Conservation (phyloP, 2,329 filamentous ascomycete genomes). For the Sclerotinia sclerotiorum region DNA sequence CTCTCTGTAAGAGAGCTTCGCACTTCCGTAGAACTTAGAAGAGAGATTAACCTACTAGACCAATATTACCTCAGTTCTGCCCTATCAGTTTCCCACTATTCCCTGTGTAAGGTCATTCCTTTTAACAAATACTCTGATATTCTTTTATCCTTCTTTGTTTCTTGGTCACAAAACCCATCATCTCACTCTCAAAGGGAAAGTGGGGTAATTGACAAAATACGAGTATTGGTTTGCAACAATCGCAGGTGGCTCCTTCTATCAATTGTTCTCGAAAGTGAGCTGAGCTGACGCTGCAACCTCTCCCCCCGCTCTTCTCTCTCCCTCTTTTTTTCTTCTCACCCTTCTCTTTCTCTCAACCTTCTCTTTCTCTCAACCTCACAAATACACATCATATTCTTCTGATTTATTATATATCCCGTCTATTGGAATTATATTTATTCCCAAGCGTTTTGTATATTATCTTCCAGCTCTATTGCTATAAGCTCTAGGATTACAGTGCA, state of each 20-base stretch:
- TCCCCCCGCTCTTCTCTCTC: not conserved
- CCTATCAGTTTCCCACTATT: too few species aligned
- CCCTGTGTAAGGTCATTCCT: too few species aligned
- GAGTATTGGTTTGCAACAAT: not conserved
- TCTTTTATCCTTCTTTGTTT: not conserved
- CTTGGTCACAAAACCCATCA: not conserved
- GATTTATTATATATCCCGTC: not conserved
- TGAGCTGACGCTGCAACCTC: not conserved
- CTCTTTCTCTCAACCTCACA: not conserved
- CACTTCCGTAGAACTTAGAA: too few species aligned
- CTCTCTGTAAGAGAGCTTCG: too few species aligned
- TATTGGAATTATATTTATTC: not conserved
- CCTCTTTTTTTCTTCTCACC: not conserved
- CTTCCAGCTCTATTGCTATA: not conserved
- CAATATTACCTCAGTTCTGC: too few species aligned
- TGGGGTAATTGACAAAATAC: constrained; percentile 1
- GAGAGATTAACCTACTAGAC: too few species aligned
- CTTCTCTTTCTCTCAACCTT: not conserved
- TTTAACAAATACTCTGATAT: too few species aligned
- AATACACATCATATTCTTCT: not conserved
- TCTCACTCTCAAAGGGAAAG: not conserved
- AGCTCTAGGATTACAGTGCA: not conserved
- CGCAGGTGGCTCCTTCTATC: not conserved
- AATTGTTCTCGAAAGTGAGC: not conserved
- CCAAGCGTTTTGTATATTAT: not conserved